phyloP scores from a whole-genome alignment of 257 asterid species.

The Solanum pennellii region DNA sequence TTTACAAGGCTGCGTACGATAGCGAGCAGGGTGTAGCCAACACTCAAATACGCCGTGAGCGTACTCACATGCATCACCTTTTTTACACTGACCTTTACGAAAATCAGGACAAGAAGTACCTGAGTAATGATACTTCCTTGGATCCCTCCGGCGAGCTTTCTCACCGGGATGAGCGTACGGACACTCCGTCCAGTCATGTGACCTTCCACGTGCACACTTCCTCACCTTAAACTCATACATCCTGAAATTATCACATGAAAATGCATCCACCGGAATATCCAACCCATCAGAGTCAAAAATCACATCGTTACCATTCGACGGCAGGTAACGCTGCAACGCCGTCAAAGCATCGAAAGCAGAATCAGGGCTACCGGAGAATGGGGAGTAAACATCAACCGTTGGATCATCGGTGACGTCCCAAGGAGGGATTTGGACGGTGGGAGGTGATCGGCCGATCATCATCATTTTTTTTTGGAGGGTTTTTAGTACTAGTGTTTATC shows the following conservation, averaged over 20 bases:
- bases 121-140: conserved; percentile 54
- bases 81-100: conserved; percentile 47
- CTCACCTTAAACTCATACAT: conserved; percentile 80
- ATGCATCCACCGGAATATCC: conserved; percentile 62
- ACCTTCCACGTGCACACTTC: conserved; percentile 56
- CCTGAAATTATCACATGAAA: conserved; percentile 76
- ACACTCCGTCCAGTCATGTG: conserved; percentile 95
- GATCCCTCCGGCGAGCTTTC: conserved; percentile 88
- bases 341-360: conserved; percentile 20
- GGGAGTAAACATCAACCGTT: conserved; percentile 31
- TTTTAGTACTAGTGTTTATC: background rate
- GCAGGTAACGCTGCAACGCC: conserved; percentile 60
- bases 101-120: conserved; percentile 77
- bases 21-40: conserved; percentile 92
- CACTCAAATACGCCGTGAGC: conserved; percentile 93
- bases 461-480: background rate
- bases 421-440: conserved; percentile 60
- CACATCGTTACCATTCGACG: conserved; percentile 39
- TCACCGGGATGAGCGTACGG: conserved; percentile 92
- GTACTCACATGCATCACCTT: conserved; percentile 81
- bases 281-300: conserved; percentile 26
- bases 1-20: conserved; percentile 86
- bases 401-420: conserved; percentile 49
- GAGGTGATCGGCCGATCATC: conserved; percentile 41
- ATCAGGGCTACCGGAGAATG: conserved; percentile 13